phyloP scores from a whole-genome alignment of 2,329 filamentous ascomycete species.

The Cladorrhinum sp. region DNA sequence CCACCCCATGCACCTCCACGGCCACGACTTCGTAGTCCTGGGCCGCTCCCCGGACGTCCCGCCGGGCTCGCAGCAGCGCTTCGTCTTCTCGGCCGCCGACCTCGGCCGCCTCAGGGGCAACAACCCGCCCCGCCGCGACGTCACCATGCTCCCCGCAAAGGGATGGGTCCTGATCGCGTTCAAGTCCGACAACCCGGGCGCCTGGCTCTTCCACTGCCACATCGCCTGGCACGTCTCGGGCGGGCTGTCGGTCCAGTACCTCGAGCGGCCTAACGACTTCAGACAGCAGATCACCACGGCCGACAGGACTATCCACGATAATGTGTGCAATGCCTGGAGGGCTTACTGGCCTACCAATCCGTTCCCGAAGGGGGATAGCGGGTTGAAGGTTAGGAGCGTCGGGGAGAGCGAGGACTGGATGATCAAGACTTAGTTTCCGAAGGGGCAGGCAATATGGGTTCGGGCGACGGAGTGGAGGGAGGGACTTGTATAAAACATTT shows the following conservation, averaged over 20 bases:
- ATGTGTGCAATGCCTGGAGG: constrained; percentile 28
- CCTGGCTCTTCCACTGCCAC: constrained; percentile 49
- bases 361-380: constrained; percentile 26
- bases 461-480: no score
- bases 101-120: constrained; percentile 32
- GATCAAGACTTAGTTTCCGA: constrained; percentile 3
- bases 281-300: constrained; percentile 7
- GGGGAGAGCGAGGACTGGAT: neutral
- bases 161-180: constrained; percentile 50
- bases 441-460: no score
- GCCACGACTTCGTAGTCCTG: constrained; percentile 36
- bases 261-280: constrained; percentile 35
- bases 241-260: constrained; percentile 51
- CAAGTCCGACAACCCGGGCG: constrained; percentile 48
- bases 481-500: no score
- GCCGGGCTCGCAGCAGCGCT: constrained; percentile 15
- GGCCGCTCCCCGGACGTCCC: constrained; percentile 29
- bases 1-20: constrained; percentile 33
- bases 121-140: constrained; percentile 49
- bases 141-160: constrained; percentile 40
- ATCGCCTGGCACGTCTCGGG: constrained; percentile 49
- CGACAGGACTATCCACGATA: constrained; percentile 25
- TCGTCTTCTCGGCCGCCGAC: constrained; percentile 30
- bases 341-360: constrained; percentile 24
- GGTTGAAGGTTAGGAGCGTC: constrained; percentile 27